Conservation (phyloP, 768 basidiomycete species). For the Austroboletus festivus region DNA sequence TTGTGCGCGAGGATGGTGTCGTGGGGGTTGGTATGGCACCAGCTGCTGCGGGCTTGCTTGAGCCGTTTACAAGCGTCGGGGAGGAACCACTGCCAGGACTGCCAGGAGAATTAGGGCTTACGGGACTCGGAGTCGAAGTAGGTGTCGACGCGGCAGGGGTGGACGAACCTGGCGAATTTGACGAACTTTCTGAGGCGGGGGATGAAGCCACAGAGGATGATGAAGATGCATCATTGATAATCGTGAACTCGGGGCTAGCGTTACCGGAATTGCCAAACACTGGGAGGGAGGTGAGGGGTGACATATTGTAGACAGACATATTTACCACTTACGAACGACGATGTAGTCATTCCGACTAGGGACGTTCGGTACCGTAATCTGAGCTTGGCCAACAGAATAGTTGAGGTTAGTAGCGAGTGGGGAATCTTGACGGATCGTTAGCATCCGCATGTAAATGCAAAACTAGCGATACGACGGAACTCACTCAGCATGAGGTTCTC, state of each 20-base stretch:
- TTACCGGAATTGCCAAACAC: slow-evolving; percentile 43
- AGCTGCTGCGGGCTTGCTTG: not conserved
- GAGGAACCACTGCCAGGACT: not conserved
- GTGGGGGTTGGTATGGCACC: slow-evolving; percentile 1
- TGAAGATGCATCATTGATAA: slow-evolving; percentile 57
- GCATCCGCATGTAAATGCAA: not conserved
- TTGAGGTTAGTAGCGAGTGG: slow-evolving; percentile 35
- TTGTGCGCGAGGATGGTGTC: not conserved
- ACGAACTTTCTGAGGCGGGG: not conserved
- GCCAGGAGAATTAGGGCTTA: not conserved
- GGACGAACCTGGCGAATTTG: slow-evolving; percentile 4
- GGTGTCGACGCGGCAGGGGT: slow-evolving; percentile 2
- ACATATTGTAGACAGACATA: too few species aligned
- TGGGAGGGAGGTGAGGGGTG: slow-evolving; percentile 9
- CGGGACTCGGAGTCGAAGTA: not conserved
- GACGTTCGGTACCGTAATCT: slow-evolving; percentile 36
- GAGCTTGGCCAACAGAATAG: slow-evolving; percentile 30
- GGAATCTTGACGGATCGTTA: slow-evolving; percentile 22
- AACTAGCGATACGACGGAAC: not conserved
- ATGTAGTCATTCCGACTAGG: slow-evolving; percentile 32
- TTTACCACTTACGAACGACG: slow-evolving; percentile 36
- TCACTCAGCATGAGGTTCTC: slow-evolving; percentile 32
- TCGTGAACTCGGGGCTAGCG: slow-evolving; percentile 39
- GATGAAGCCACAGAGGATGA: slow-evolving; percentile 16
- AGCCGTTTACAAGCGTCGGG: not conserved